A percentile compares a stretch with the other conserved stretches of the same genome.
phyloP scores from a whole-genome alignment of 164 flowering plant species.

The Chimonanthus salicifolius region DNA sequence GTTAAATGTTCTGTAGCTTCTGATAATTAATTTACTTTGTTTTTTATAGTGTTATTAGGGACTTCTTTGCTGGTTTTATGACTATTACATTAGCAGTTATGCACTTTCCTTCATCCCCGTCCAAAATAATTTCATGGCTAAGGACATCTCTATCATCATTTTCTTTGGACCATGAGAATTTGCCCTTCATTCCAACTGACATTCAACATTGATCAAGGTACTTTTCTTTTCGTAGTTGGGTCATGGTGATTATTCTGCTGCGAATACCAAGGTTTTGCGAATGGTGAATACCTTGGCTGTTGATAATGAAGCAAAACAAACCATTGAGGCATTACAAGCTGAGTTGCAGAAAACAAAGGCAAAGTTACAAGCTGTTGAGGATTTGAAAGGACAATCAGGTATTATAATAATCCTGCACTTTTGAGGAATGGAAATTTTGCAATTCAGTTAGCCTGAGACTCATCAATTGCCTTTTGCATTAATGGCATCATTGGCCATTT shows the following conservation, averaged over 20 bases:
- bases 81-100: no score
- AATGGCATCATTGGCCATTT: background rate
- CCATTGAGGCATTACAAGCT: conserved; percentile 72
- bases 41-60: no score
- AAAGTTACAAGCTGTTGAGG: conserved; percentile 86
- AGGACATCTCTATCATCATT: background rate
- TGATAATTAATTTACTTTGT: no score
- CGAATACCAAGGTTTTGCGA: conserved; percentile 85
- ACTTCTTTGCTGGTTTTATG: no score
- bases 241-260: conserved; percentile 92
- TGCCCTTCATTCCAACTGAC: background rate
- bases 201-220: conserved; percentile 1
- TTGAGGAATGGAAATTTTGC: background rate
- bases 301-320: conserved; percentile 87
- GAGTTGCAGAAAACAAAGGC: conserved; percentile 87
- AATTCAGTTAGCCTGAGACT: background rate
- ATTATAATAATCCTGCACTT: background rate
- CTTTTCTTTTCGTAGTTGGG: conserved; percentile 59
- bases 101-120: no score
- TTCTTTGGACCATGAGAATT: background rate
- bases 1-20: no score
- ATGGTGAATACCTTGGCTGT: conserved; percentile 93
- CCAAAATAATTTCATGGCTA: no score
- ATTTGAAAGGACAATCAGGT: conserved; percentile 87
- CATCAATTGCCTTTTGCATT: background rate